phyloP scores from a whole-genome alignment of 495 filamentous ascomycete genomes.

The Xylaria curta region DNA sequence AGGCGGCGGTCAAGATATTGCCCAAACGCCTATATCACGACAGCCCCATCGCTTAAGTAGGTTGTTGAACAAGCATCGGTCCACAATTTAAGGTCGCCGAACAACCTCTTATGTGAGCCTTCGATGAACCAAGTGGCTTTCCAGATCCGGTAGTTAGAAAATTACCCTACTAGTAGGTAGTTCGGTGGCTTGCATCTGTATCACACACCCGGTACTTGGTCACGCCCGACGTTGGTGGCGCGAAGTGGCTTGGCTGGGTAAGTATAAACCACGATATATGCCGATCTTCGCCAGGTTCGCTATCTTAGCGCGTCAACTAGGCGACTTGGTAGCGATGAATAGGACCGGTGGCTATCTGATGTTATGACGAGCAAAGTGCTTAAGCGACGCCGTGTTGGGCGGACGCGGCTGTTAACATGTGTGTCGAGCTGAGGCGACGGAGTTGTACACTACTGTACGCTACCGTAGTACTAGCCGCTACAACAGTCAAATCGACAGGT shows the following conservation, averaged over 20 bases:
- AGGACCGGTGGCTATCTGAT: background rate
- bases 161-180: background rate
- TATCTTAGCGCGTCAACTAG: background rate
- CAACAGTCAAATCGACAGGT: constrained; percentile 1
- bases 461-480: background rate
- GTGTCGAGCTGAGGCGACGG: constrained; percentile 17
- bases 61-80: background rate
- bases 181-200: constrained; percentile 21
- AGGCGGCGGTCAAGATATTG: constrained; percentile 18
- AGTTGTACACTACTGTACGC: background rate
- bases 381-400: constrained; percentile 11
- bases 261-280: background rate
- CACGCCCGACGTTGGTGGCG: constrained; percentile 4
- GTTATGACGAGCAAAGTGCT: constrained; percentile 14
- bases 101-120: background rate
- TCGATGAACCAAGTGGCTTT: background rate
- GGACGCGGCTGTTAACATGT: constrained; percentile 14
- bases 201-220: constrained; percentile 20
- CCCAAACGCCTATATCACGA: background rate
- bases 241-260: too few relatives aligned
- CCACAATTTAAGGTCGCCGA: constrained; percentile 10
- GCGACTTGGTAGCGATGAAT: constrained; percentile 12
- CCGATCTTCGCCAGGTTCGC: constrained; percentile 18
- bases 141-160: background rate
- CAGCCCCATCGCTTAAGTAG: background rate